A percentile compares a stretch with the other conserved stretches of the same genome.
Conservation (phyloP, 139 green algal genomes). For the Pseudopediastrum boryanum region DNA sequence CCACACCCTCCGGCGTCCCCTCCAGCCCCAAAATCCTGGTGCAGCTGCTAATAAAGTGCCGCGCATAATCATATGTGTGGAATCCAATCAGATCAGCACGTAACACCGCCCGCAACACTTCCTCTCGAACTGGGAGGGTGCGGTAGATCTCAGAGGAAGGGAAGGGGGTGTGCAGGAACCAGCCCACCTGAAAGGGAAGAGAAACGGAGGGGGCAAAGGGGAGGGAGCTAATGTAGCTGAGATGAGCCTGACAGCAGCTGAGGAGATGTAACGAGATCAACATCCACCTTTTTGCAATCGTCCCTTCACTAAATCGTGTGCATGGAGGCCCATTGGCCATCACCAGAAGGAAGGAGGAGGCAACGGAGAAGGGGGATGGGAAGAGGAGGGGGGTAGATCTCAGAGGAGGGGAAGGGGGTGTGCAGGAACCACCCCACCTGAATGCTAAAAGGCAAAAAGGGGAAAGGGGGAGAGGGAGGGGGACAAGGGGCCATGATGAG, state of each 20-base stretch:
- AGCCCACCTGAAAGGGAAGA: slow-evolving; percentile 90
- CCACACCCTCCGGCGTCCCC: slow-evolving; percentile 87
- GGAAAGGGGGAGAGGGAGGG: too few species aligned
- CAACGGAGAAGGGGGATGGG: too few species aligned
- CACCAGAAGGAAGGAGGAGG: too few species aligned
- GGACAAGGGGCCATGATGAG: too few species aligned
- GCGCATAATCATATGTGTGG: slow-evolving; percentile 95
- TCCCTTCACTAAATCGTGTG: too few species aligned
- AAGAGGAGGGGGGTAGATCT: slow-evolving; percentile 60
- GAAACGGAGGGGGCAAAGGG: too few species aligned
- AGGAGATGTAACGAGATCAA: too few species aligned
- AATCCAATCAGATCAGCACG: slow-evolving; percentile 91
- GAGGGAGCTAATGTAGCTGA: too few species aligned
- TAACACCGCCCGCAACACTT: slow-evolving; percentile 86
- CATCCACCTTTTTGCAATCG: too few species aligned
- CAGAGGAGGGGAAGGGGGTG: slow-evolving; percentile 85
- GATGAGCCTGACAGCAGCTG: too few species aligned
- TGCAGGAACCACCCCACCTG: slow-evolving; percentile 93
- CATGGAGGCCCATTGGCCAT: too few species aligned
- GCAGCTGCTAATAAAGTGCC: slow-evolving; percentile 93
- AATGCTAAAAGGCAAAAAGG: too few species aligned
- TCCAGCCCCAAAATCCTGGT: slow-evolving; percentile 94
- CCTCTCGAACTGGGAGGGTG: slow-evolving; percentile 84
- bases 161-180: slow-evolving; percentile 94
- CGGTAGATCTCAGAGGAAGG: slow-evolving; percentile 62